Base-by-base conservation (phyloP, 768 basidiomycete species). In the Lactifluus volemus region DNA sequence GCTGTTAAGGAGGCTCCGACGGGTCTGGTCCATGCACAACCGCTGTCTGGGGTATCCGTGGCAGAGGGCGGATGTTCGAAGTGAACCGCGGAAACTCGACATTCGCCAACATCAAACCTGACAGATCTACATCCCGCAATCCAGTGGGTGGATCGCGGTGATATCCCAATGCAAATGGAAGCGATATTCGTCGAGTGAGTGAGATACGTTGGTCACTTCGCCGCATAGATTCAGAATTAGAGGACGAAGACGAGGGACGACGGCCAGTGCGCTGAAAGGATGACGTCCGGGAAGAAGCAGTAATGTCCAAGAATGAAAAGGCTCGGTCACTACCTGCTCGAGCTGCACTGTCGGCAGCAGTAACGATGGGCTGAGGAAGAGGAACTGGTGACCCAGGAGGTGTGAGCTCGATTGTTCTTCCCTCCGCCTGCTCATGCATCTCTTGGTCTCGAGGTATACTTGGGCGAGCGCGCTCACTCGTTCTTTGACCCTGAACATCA, bases 271-370 rank as follows among this genome's bases (percentile, higher is more conserved):
- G 56, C 30, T 39, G 57, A 2, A 59, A 41, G 36, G 36, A 55
- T 3, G 64, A 65, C 9, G 36, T 45, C n/a, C 49, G 61, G 14
- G 65, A 64, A 42, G 65, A 64, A 21, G 41, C 58, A 11, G 60
- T 48, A 49, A 66, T 65, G 15, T 66, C 65, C 3, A 66, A 54
- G 63, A 66, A 66, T 21, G 65, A 66, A 14, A 42, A 64, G n/a
- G 47, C 58, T 21, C 44, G 53, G 12, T 53, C 61, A 44, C 48
- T 49, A 14, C 42, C 2, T 44, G 12, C 47, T 19, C n/a, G 53
- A 32, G 44, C 25, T 5, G 63, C 59, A 30, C 32, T 25, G 41
- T 53, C 42, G 17, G 38, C 14, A 8, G 49, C 14, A 8, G 49
- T n/a, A 49, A 58, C 47, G 38, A 45, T 48, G 7, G 51, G 11